Evolutionary conservation across 1,284 basidiomycete genomes (phyloP).

Genomic region (Psilocybe mexicana): DNA sequence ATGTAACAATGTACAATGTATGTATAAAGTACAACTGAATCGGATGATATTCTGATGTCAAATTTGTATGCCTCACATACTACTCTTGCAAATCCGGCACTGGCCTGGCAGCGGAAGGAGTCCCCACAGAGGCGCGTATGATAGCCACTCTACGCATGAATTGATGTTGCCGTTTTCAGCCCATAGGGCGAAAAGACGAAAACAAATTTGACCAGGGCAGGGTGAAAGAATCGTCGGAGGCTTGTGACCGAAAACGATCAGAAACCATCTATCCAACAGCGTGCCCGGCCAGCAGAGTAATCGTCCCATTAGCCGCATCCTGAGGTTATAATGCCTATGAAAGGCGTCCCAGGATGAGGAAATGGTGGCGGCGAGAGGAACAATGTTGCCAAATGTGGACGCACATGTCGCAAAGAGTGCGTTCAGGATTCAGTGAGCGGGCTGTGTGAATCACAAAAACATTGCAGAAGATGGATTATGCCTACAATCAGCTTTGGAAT

Average conservation of each 20-base stretch:
- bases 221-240: slow-evolving; percentile 12
- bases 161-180: slow-evolving; percentile 22
- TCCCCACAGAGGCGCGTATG: slow-evolving; percentile 63
- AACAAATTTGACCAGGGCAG: not conserved
- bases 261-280: slow-evolving; percentile 12
- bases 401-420: not conserved
- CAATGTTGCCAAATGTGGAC: not conserved
- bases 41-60: not conserved
- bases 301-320: slow-evolving; percentile 15
- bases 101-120: slow-evolving; percentile 67
- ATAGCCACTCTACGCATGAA: slow-evolving; percentile 24
- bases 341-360: slow-evolving; percentile 14
- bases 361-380: slow-evolving; percentile 9
- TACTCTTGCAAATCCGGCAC: slow-evolving; percentile 65
- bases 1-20: not conserved
- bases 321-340: slow-evolving; percentile 5
- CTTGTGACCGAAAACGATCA: not conserved
- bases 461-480: not conserved
- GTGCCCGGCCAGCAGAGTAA: not conserved
- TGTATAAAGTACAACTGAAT: not conserved
- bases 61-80: slow-evolving; percentile 71
- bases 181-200: not conserved
- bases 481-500: not conserved
- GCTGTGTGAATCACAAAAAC: not conserved
- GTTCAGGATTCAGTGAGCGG: not conserved